phyloP scores from a whole-genome alignment of 2,329 filamentous ascomycete species.

The Talaromyces verruculosus region DNA sequence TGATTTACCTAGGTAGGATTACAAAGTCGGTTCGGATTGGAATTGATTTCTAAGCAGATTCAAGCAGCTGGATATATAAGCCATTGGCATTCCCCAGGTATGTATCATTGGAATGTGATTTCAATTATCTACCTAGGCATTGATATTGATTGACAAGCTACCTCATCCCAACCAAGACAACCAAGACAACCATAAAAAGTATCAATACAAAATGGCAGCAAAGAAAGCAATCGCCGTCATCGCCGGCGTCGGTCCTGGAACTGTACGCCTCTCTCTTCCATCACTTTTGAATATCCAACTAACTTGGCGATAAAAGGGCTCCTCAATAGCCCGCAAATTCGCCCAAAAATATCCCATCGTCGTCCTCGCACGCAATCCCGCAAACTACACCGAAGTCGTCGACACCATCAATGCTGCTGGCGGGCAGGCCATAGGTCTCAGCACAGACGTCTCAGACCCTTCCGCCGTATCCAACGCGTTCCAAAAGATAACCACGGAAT shows the following conservation, averaged over 20 bases:
- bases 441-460: constrained; percentile 57
- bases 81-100: neutral
- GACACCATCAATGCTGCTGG: constrained; percentile 60
- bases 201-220: constrained; percentile 21
- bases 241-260: constrained; percentile 50
- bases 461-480: constrained; percentile 56
- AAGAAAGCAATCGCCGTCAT: constrained; percentile 47
- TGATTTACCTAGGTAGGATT: neutral
- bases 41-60: constrained; percentile 16
- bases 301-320: constrained; percentile 42
- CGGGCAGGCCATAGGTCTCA: constrained; percentile 61
- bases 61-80: neutral
- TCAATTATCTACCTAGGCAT: neutral
- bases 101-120: neutral
- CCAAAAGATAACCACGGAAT: constrained; percentile 53
- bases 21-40: neutral
- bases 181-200: neutral
- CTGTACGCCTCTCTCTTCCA: constrained; percentile 30
- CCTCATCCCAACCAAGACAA: neutral
- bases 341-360: constrained; percentile 59
- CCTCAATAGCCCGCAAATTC: constrained; percentile 61
- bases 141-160: neutral
- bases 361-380: constrained; percentile 58
- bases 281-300: neutral
- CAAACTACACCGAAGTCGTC: constrained; percentile 57